A percentile compares a stretch with the other conserved stretches of the same genome.
Evolutionary conservation across 2,329 filamentous ascomycete species (phyloP).

Genomic region (Sordariomycetes sp.): DNA sequence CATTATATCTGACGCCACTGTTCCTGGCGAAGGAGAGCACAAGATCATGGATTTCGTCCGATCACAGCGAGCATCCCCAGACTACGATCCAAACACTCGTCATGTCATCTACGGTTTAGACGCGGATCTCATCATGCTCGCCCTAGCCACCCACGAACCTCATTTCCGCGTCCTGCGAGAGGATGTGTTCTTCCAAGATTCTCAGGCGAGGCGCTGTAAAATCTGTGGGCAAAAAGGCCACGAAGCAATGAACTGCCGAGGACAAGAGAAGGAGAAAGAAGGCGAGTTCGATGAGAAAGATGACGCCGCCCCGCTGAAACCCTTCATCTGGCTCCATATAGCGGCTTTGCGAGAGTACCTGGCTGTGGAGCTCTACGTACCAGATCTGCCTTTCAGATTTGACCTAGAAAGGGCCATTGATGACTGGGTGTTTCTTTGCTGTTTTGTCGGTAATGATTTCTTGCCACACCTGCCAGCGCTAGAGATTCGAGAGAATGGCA

Average conservation of each 20-base stretch:
- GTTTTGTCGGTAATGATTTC: constrained; percentile 98
- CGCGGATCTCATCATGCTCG: constrained; percentile 97
- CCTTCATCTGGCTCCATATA: constrained; percentile 97
- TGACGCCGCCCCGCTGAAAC: constrained; percentile 54
- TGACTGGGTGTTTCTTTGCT: constrained; percentile 99
- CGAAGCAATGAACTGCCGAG: constrained; percentile 75
- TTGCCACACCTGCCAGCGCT: constrained; percentile 93
- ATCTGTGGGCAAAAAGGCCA: constrained; percentile 91
- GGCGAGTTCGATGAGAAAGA: constrained; percentile 78
- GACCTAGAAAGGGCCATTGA: constrained; percentile 90
- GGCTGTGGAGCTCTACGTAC: constrained; percentile 76
- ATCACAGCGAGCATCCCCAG: constrained; percentile 79
- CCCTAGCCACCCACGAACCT: constrained; percentile 91
- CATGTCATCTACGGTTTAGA: constrained; percentile 98
- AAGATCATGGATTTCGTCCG: constrained; percentile 99
- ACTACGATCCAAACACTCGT: constrained; percentile 91
- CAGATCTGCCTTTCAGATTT: constrained; percentile 75
- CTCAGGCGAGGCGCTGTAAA: constrained; percentile 70
- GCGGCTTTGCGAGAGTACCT: constrained; percentile 87
- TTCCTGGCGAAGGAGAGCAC: constrained; percentile 95
- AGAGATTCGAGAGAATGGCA: constrained; percentile 93
- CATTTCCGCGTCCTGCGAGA: constrained; percentile 94
- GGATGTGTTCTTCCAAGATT: constrained; percentile 89
- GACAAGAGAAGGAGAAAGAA: constrained; percentile 65
- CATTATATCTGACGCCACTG: constrained; percentile 96